These are phyloP conservation scores for Neurospora discreta DNA, from an alignment of 495 filamentous ascomycete species.

Conservation along the genomic window DNA sequence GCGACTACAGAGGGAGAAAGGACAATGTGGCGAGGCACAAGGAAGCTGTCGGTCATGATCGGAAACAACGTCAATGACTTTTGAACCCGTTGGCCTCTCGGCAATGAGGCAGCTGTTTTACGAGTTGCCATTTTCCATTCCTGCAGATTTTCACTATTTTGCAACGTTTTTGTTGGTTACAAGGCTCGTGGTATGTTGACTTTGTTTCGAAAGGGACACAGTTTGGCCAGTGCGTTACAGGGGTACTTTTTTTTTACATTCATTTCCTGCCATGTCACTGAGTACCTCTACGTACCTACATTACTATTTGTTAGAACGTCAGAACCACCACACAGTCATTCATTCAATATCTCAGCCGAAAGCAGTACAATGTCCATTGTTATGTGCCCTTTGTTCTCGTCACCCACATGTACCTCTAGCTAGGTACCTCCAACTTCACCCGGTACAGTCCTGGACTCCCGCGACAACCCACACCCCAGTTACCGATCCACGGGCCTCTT, in stretches of 20 bases:
- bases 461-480: neutral
- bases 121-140: neutral
- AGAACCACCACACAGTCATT: neutral
- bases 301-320: neutral
- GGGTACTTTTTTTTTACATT: neutral
- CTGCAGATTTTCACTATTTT: neutral
- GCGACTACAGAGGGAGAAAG: slow-evolving; percentile 4
- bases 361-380: neutral
- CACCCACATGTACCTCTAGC: neutral
- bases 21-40: slow-evolving; percentile 13
- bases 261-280: neutral
- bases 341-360: neutral
- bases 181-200: neutral
- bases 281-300: neutral
- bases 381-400: neutral
- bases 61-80: neutral
- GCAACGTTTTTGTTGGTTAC: neutral
- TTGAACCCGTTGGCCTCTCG: neutral
- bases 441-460: neutral
- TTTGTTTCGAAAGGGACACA: neutral
- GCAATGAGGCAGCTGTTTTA: neutral
- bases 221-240: neutral
- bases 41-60: neutral
- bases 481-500: neutral
- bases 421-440: too few relatives aligned